A percentile compares a stretch with the other conserved stretches of the same genome.
Conservation (phyloP, 805 yeast species). For the Schwanniomyces yamadae region DNA sequence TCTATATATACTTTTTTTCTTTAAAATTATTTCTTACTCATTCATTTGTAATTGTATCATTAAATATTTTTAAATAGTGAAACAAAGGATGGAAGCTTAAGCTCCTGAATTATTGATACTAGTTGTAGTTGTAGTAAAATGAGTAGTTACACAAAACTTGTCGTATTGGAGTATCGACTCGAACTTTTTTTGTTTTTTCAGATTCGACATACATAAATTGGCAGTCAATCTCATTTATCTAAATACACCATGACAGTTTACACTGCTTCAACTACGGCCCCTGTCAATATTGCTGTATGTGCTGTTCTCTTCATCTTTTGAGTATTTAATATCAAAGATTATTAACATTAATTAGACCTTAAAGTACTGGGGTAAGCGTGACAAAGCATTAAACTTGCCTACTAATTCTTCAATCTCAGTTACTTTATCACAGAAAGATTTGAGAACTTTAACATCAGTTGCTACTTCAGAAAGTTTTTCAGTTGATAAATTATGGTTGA, state of each 20-base stretch:
- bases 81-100: too few species aligned
- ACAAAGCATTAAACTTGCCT: constrained; percentile 82
- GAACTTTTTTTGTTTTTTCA: too few species aligned
- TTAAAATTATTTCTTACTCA: too few species aligned
- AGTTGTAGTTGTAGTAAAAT: too few species aligned
- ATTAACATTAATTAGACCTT: constrained; percentile 54
- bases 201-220: too few species aligned
- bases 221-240: constrained; percentile 2
- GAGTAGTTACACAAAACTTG: too few species aligned
- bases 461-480: constrained; percentile 58
- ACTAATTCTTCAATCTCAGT: constrained; percentile 96
- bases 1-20: too few species aligned
- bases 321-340: neutral
- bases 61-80: too few species aligned
- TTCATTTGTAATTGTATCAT: too few species aligned
- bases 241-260: constrained; percentile 46
- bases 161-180: too few species aligned
- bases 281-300: constrained; percentile 92
- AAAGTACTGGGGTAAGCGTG: constrained; percentile 99
- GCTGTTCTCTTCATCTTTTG: neutral
- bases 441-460: constrained; percentile 89
- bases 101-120: too few species aligned
- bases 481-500: constrained; percentile 76
- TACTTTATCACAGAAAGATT: constrained; percentile 85
- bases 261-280: constrained; percentile 88